phyloP scores from a whole-genome alignment of 768 basidiomycete species.

The Russula brevipes region DNA sequence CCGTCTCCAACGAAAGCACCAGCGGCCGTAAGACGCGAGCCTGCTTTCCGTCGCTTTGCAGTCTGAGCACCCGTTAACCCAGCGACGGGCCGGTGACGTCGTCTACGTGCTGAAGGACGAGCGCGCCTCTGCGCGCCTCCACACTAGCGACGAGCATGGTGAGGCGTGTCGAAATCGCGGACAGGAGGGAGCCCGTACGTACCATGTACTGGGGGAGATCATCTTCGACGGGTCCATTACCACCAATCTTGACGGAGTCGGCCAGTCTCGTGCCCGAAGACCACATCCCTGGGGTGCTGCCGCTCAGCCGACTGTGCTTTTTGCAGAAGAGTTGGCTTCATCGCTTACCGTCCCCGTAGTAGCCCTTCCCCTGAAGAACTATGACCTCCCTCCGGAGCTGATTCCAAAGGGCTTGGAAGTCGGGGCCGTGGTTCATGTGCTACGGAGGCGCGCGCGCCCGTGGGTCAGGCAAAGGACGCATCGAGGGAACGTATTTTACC shows the following conservation, averaged over 20 bases:
- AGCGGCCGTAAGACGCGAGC: slow-evolving; percentile 58
- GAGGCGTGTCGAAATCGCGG: slow-evolving; percentile 1
- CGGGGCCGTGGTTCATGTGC: slow-evolving; percentile 79
- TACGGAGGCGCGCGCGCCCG: slow-evolving; percentile 28
- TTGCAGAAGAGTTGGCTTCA: neutral
- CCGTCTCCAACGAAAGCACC: slow-evolving; percentile 59
- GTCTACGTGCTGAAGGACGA: slow-evolving; percentile 48
- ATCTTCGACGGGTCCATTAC: slow-evolving; percentile 46
- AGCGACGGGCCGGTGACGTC: slow-evolving; percentile 37
- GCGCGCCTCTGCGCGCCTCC: slow-evolving; percentile 69
- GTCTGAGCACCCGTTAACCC: slow-evolving; percentile 58
- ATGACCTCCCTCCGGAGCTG: slow-evolving; percentile 61
- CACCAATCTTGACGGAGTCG: slow-evolving; percentile 54
- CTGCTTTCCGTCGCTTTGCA: slow-evolving; percentile 64
- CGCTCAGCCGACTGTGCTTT: neutral
- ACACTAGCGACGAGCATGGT: slow-evolving; percentile 43
- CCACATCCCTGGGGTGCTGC: slow-evolving; percentile 58
- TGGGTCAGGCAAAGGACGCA: neutral
- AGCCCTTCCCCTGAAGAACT: slow-evolving; percentile 65
- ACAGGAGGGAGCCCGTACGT: slow-evolving; percentile 14
- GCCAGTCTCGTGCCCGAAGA: slow-evolving; percentile 67
- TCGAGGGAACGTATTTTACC: slow-evolving; percentile 35
- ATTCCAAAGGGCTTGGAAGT: slow-evolving; percentile 71
- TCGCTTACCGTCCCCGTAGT: slow-evolving; percentile 71
- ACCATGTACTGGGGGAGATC: slow-evolving; percentile 80